A percentile compares a stretch with the other conserved stretches of the same genome.
These are phyloP conservation scores for Orbilia quercus DNA, from an alignment of 2,329 filamentous ascomycete species.

Conservation along the genomic window DNA sequence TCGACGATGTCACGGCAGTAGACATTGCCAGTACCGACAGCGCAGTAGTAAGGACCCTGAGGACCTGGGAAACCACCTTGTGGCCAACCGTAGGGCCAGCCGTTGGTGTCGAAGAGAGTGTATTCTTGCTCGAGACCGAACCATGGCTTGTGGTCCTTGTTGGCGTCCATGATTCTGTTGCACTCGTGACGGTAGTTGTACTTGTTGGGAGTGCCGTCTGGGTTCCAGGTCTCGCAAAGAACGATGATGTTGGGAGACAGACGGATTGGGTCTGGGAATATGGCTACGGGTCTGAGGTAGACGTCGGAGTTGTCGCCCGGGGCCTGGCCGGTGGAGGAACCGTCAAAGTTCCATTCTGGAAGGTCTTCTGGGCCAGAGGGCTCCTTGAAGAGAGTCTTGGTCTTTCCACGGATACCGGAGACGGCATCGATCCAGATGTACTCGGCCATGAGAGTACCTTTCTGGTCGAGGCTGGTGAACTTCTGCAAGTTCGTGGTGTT, in stretches of 20 bases:
- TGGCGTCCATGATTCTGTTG: conserved; percentile 86
- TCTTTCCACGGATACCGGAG: conserved; percentile 91
- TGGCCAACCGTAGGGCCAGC: conserved; percentile 93
- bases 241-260: conserved; percentile 91
- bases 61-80: conserved; percentile 88
- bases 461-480: conserved; percentile 90
- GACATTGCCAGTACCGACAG: conserved; percentile 96
- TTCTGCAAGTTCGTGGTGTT: conserved; percentile 67
- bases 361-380: conserved; percentile 72
- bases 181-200: conserved; percentile 97
- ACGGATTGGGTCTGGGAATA: conserved; percentile 93
- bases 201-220: conserved; percentile 95
- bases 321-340: conserved; percentile 91
- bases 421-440: conserved; percentile 94
- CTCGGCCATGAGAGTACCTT: conserved; percentile 88
- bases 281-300: conserved; percentile 89
- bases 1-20: conserved; percentile 98
- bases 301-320: conserved; percentile 96
- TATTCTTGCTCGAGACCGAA: conserved; percentile 99
- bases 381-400: conserved; percentile 77
- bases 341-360: conserved; percentile 84
- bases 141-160: conserved; percentile 87
- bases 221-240: conserved; percentile 92
- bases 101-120: conserved; percentile 85
- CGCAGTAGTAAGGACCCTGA: conserved; percentile 96